A percentile compares a stretch with the other conserved stretches of the same genome.
Evolutionary conservation across 805 yeast species (phyloP).

Genomic region (Metschnikowia arizonensis): DNA sequence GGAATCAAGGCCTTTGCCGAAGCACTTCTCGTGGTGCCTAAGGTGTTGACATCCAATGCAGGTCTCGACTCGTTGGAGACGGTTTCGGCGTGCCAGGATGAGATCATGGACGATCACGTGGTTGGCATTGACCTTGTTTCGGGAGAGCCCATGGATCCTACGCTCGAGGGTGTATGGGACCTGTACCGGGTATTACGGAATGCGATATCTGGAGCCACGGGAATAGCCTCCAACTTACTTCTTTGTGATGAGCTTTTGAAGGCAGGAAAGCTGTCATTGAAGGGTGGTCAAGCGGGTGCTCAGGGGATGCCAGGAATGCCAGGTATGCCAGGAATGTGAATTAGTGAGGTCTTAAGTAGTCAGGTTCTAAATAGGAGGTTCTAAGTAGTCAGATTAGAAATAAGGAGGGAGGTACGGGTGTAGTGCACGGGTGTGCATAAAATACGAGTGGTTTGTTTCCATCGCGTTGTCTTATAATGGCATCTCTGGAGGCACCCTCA

Average conservation of each 20-base stretch:
- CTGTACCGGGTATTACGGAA: constrained; percentile 91
- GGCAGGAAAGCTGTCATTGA: constrained; percentile 93
- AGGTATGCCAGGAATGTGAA: constrained; percentile 14
- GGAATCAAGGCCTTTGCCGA: constrained; percentile 95
- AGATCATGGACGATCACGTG: constrained; percentile 68
- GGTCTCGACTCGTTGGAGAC: constrained; percentile 93
- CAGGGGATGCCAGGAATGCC: constrained; percentile 19
- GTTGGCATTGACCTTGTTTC: constrained; percentile 88
- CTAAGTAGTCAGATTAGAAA: too few species aligned
- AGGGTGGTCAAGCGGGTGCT: constrained; percentile 38
- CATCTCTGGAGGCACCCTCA: neutral
- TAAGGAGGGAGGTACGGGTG: neutral
- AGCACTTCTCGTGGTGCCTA: constrained; percentile 85
- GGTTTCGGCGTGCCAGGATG: constrained; percentile 85
- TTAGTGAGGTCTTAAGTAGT: too few species aligned
- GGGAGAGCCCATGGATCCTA: constrained; percentile 96
- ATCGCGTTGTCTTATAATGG: neutral
- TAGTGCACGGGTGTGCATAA: neutral
- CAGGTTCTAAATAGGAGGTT: too few species aligned
- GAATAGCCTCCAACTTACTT: constrained; percentile 87
- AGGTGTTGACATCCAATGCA: constrained; percentile 85
- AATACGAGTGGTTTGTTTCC: neutral
- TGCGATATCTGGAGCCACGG: constrained; percentile 87
- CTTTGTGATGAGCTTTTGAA: constrained; percentile 93
- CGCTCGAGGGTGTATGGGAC: constrained; percentile 94